Percentiles rank a stretch among this genome's conserved stretches.
These are phyloP conservation scores for Aspergillus pseudonomiae DNA, from an alignment of 2,329 filamentous ascomycete genomes.

Conservation along the genomic window DNA sequence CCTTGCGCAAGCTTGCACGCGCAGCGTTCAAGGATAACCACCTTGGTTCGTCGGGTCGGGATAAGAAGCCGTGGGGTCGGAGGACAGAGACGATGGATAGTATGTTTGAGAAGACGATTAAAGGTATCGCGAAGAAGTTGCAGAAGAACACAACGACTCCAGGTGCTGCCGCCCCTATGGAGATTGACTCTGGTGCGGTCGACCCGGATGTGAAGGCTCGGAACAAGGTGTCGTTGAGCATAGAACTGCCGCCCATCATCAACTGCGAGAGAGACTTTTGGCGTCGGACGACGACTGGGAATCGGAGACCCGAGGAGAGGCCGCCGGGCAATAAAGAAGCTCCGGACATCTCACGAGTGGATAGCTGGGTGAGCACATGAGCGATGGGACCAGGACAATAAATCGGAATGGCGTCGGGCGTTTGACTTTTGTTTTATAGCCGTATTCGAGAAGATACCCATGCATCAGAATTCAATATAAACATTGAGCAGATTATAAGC, in stretches of 20 bases:
- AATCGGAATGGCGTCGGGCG: constrained; percentile 20
- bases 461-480: constrained; percentile 23
- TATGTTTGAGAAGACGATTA: constrained; percentile 61
- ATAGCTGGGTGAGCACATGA: constrained; percentile 29
- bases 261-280: constrained; percentile 65
- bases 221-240: constrained; percentile 32
- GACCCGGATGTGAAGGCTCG: constrained; percentile 32
- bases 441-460: constrained; percentile 39
- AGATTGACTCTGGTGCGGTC: constrained; percentile 31
- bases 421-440: constrained; percentile 23
- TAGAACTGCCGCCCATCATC: constrained; percentile 55
- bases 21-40: constrained; percentile 48
- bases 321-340: constrained; percentile 27
- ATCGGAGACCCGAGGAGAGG: constrained; percentile 40
- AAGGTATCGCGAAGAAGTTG: constrained; percentile 49
- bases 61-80: constrained; percentile 44
- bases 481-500: constrained; percentile 11
- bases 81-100: constrained; percentile 48
- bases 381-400: constrained; percentile 3
- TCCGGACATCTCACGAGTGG: constrained; percentile 26
- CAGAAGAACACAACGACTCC: constrained; percentile 33
- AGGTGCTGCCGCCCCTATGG: constrained; percentile 33
- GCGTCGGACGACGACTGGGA: constrained; percentile 49
- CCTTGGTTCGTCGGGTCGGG: constrained; percentile 43
- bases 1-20: constrained; percentile 62